A percentile compares a stretch with the other conserved stretches of the same genome.
These are phyloP conservation scores for Cyberlindnera misumaiensis DNA, from an alignment of 805 yeast species.

Conservation along the genomic window DNA sequence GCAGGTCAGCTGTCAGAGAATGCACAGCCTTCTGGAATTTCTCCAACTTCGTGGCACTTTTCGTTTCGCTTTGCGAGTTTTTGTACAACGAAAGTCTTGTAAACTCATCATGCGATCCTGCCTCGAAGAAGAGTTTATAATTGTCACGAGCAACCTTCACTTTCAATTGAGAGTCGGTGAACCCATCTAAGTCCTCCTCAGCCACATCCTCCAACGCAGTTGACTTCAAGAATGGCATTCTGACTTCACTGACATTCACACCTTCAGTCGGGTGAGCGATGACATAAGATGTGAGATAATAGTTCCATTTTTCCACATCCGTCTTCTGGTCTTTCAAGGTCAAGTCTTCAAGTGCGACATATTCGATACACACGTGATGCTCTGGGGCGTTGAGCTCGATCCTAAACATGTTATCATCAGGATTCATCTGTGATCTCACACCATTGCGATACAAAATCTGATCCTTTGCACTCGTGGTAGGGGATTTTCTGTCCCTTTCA, in stretches of 20 bases:
- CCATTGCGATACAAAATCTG: constrained; percentile 89
- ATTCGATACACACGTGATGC: constrained; percentile 61
- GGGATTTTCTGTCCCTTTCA: constrained; percentile 68
- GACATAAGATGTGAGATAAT: constrained; percentile 85
- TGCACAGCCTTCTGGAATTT: constrained; percentile 11
- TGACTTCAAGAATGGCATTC: constrained; percentile 69
- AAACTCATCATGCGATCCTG: constrained; percentile 72
- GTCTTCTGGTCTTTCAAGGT: constrained; percentile 67
- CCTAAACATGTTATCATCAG: constrained; percentile 91
- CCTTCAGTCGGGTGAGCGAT: constrained; percentile 98
- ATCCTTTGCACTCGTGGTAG: constrained; percentile 67
- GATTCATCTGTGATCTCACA: constrained; percentile 72
- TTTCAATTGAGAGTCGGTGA: constrained; percentile 60
- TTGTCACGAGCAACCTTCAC: constrained; percentile 75
- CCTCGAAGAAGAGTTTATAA: constrained; percentile 75
- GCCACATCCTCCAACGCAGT: constrained; percentile 35
- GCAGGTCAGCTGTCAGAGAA: constrained; percentile 5
- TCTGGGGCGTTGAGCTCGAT: constrained; percentile 56
- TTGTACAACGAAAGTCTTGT: constrained; percentile 50
- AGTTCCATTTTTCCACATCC: constrained; percentile 82
- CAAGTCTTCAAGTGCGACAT: constrained; percentile 81
- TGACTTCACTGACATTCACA: constrained; percentile 66
- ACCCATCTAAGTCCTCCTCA: constrained; percentile 51
- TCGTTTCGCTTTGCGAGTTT: constrained; percentile 28
- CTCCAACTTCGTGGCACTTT: constrained; percentile 32